Conservation (phyloP, 345 rosid species). For the Anastatica hierochuntica region DNA sequence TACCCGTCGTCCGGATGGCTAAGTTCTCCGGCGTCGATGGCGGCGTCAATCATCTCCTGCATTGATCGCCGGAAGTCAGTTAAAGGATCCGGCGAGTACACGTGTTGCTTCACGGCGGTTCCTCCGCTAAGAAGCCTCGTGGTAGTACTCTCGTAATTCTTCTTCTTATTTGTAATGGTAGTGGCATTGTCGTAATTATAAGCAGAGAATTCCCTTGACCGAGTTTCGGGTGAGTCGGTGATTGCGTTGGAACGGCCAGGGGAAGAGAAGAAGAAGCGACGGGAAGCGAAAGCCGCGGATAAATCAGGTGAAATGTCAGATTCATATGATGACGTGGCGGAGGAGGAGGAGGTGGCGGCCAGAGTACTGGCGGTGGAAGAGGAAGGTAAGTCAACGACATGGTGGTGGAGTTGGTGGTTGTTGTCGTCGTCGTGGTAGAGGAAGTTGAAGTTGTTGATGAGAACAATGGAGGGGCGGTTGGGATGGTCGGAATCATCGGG, state of each 20-base stretch:
- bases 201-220: slow-evolving; percentile 16
- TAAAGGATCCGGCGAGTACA: slow-evolving; percentile 75
- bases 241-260: slow-evolving; percentile 90
- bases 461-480: slow-evolving; percentile 17
- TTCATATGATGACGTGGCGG: slow-evolving; percentile 30
- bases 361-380: slow-evolving; percentile 16
- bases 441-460: slow-evolving; percentile 35
- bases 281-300: slow-evolving; percentile 66
- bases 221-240: slow-evolving; percentile 39
- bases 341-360: slow-evolving; percentile 14
- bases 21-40: slow-evolving; percentile 16
- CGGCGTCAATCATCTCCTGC: slow-evolving; percentile 96
- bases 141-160: background rate
- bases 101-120: slow-evolving; percentile 50
- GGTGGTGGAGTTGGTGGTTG: background rate
- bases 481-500: background rate
- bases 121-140: slow-evolving; percentile 35
- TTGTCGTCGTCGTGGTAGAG: slow-evolving; percentile 22
- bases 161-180: background rate
- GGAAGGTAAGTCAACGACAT: slow-evolving; percentile 20
- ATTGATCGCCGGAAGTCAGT: slow-evolving; percentile 79
- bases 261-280: slow-evolving; percentile 87
- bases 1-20: slow-evolving; percentile 47
- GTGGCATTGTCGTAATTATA: slow-evolving; percentile 16
- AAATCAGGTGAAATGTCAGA: slow-evolving; percentile 42